Evolutionary conservation across 345 rosid genomes (phyloP), one percentile per base, ranked within the genome.

Genomic region (Euphorbia tirucalli): DNA sequence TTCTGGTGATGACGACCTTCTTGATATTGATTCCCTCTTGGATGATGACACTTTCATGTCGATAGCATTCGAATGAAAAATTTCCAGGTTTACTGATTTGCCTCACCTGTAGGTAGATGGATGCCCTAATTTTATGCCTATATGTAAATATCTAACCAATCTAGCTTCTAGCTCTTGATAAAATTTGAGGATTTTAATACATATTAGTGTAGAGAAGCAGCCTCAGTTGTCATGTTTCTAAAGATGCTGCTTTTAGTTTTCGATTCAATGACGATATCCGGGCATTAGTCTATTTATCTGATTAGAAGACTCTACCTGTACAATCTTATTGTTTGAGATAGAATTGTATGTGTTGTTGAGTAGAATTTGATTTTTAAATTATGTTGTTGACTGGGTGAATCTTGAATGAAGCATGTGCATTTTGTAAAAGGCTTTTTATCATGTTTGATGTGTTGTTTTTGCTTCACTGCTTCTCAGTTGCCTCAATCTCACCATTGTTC

Each of bases 21-120:
- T 85, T 54, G 92, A 85, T 74, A 79, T 92, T 4, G 88, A 92
- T 13, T 83, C 93, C 54, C 79, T 90, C 75, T 77, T 92, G 82
- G 84, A 90, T 55, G 92, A 92, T 22, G 92, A 88, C 32, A 60
- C 86, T 14, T 83, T 88, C 78, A 88, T 92, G 93, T 84, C 96
- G 7, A 70, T 84, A 69, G 84, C 89, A 61, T 87, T 88, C 69
- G 92, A 84, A 71, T 85, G 83, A 85, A 14, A 5, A 19, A 52
- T 52, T 43, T 25, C 14, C 14, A 28, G 62, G 22, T 57, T 49
- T 55, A 50, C 41, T 49, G 14, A 30, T 77, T 56, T 50, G 21
- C 54, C 54, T 55, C 22, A 27, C 52, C 76, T 77, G 80, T 79
- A 77, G 76, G 74, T 77, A 76, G 54, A 65, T 28, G 61, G 35